Conservation (phyloP, 108 stramenopile genomes). For the Skeletonema potamos region DNA sequence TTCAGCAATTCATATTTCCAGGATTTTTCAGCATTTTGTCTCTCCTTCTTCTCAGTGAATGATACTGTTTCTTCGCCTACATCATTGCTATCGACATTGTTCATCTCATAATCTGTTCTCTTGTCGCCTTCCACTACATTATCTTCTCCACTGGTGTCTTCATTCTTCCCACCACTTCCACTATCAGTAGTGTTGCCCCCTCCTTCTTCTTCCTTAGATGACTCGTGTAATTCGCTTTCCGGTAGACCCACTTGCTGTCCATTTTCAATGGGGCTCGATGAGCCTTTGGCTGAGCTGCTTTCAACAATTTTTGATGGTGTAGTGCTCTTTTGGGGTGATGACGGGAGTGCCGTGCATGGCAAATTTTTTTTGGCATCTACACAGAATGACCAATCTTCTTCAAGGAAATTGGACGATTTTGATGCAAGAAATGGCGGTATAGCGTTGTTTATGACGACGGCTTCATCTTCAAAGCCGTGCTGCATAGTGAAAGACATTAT, state of each 20-base stretch:
- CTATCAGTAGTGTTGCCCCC: no score
- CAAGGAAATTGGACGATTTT: neutral
- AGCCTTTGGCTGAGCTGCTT: neutral
- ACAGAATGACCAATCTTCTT: constrained; percentile 21
- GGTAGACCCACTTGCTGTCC: constrained; percentile 15
- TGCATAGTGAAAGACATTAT: neutral
- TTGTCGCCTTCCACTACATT: neutral
- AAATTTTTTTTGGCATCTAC: constrained; percentile 3
- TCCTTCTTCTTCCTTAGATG: neutral
- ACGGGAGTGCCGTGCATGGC: neutral
- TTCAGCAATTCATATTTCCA: constrained; percentile 14
- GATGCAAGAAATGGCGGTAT: neutral
- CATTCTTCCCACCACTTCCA: neutral
- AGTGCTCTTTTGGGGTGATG: constrained; percentile 6
- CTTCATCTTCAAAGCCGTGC: neutral
- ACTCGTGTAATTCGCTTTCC: neutral
- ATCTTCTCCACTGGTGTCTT: neutral
- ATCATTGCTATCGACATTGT: neutral
- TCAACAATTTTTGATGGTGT: constrained; percentile 18
- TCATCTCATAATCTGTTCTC: neutral
- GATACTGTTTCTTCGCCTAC: neutral
- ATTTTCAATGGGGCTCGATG: constrained; percentile 21
- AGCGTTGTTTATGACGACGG: neutral
- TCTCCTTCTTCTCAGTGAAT: neutral
- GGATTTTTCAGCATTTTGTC: neutral